A percentile compares a stretch with the other conserved stretches of the same genome.
phyloP scores from a whole-genome alignment of 805 yeast genomes.

The Cyberlindnera veronae region DNA sequence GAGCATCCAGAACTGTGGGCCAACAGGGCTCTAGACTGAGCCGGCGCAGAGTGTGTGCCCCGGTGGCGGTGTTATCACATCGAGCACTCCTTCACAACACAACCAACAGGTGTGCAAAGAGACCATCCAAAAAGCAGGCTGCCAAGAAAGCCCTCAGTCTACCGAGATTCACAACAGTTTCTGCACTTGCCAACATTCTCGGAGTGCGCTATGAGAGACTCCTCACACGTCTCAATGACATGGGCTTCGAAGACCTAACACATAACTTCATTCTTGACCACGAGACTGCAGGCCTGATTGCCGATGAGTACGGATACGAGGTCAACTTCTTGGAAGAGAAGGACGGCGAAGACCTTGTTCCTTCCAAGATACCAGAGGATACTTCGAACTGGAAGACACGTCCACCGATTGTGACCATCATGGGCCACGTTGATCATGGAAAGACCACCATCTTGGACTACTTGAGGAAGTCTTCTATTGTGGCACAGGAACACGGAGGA shows the following conservation, averaged over 20 bases:
- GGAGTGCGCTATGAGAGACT: constrained; percentile 61
- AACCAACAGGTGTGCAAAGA: constrained; percentile 1
- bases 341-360: constrained; percentile 46
- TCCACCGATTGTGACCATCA: constrained; percentile 93
- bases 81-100: constrained; percentile 5
- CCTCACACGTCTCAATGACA: constrained; percentile 49
- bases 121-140: not conserved
- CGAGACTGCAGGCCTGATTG: constrained; percentile 82
- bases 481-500: constrained; percentile 86
- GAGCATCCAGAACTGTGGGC: not conserved
- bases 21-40: not conserved
- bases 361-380: constrained; percentile 41
- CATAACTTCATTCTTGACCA: constrained; percentile 79
- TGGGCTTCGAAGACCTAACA: constrained; percentile 70
- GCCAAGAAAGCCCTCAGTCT: constrained; percentile 34
- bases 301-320: constrained; percentile 83
- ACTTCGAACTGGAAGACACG: constrained; percentile 50
- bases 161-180: constrained; percentile 76
- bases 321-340: constrained; percentile 31
- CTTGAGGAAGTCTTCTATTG: constrained; percentile 81
- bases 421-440: constrained; percentile 99
- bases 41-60: not conserved
- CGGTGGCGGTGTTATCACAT: not conserved
- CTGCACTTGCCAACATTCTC: constrained; percentile 72
- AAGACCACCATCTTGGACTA: constrained; percentile 91